Evolutionary conservation across 352 stramenopile genomes (phyloP), one percentile per base, ranked within the genome.

Genomic region (Globisporangium spinosum): DNA sequence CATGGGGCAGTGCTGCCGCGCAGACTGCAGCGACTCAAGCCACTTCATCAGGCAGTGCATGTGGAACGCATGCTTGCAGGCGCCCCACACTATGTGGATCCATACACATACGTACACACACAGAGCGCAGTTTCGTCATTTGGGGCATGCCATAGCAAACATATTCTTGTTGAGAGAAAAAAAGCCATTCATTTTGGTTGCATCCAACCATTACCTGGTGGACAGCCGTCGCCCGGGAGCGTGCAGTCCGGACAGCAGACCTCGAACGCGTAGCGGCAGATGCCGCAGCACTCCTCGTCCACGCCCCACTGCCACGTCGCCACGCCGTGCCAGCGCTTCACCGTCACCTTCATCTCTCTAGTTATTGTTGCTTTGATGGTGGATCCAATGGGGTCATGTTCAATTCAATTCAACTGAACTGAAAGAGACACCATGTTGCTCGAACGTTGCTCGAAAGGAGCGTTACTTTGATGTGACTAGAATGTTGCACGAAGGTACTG

Each of bases 41-140:
- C 90, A 97, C 72, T 98, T 98, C 70, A 96, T 82, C n/a, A 97
- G 79, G 80, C 91, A 98, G 71, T 98, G 90, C 87, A 97, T 97
- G 76, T 97, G 91, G 67, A 98, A 96, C 58, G 89, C 90, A 72
- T 97, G 90, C 65, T 95, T 96, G 74, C 90, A 97, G 13, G 78
- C 74, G 35, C 90, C 90, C 90, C 90, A 98, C 5, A 97, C 90
- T 79, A 67, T 20, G 22, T 4, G 34, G 1, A 34, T 15, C 20
- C n/a, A 56, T 38, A 23, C 53, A 38, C 23, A 35, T 13, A 38
- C 27, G 27, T n/a, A 43, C 7, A 58, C 8, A 13, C 15, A 32
- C 13, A 34, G 17, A 22, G 43, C n/a, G 43, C 17, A 51, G 15
- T 10, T 51, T 12, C n/a, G 53, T 22, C 53, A 51, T 23, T 25